Conservation (phyloP, 1,139 yeast genomes). For the Geotrichum armillariae region DNA sequence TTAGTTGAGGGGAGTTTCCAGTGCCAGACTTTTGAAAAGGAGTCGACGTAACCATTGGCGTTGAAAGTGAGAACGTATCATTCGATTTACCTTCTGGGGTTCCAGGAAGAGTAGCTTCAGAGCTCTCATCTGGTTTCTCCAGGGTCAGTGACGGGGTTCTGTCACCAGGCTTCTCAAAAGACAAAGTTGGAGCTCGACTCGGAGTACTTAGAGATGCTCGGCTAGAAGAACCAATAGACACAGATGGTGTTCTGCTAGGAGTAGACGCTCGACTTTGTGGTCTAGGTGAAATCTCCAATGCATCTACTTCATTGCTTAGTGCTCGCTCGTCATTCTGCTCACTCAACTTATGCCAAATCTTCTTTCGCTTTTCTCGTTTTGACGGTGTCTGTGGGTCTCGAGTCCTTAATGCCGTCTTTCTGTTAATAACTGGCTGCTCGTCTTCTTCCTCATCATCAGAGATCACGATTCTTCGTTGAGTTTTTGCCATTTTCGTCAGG, state of each 20-base stretch:
- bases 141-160: neutral
- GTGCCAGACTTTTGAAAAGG: neutral
- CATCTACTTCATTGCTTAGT: neutral
- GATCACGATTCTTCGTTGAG: neutral
- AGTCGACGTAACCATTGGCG: conserved; percentile 9
- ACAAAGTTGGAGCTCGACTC: neutral
- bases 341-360: neutral
- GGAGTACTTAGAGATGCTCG: neutral
- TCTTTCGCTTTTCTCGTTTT: conserved; percentile 8
- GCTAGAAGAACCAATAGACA: too few species aligned
- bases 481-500: conserved; percentile 1
- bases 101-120: neutral
- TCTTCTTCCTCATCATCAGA: conserved; percentile 4
- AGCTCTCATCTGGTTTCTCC: neutral
- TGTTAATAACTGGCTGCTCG: neutral
- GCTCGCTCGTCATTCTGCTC: neutral
- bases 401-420: neutral
- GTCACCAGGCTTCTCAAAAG: neutral
- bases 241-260: neutral
- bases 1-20: too few species aligned
- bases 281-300: conserved; percentile 5
- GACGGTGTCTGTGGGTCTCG: conserved; percentile 3
- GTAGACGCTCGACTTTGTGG: neutral
- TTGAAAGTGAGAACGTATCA: neutral
- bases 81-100: conserved; percentile 1